Conservation (phyloP, 192 early-diverging fungal species). For the Coemansia pectinata region DNA sequence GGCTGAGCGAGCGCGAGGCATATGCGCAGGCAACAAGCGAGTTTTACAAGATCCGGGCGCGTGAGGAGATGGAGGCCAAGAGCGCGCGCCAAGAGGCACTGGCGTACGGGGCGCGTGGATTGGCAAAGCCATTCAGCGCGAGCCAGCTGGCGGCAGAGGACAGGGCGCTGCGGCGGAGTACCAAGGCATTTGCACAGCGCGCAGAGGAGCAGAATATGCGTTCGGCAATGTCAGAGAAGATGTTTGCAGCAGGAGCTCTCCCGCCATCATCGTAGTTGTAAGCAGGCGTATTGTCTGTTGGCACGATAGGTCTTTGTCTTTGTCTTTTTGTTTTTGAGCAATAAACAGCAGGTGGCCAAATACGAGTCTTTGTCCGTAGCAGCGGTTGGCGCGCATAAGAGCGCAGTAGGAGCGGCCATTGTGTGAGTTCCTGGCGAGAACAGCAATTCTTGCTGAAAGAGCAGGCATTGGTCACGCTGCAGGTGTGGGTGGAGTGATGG, state of each 20-base stretch:
- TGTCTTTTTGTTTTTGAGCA: not conserved
- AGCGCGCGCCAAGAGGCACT: conserved; percentile 61
- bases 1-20: conserved; percentile 71
- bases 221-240: conserved; percentile 30
- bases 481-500: not conserved
- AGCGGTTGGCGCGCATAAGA: not conserved
- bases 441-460: conserved; percentile 2
- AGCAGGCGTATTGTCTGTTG: not conserved
- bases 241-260: conserved; percentile 22
- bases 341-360: conserved; percentile 1
- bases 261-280: not conserved
- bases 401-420: not conserved
- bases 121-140: conserved; percentile 51
- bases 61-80: conserved; percentile 71
- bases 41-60: conserved; percentile 79
- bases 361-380: not conserved
- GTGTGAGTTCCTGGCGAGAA: not conserved
- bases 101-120: conserved; percentile 45
- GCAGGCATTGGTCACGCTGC: not conserved
- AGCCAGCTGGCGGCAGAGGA: conserved; percentile 29
- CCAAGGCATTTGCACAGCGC: conserved; percentile 21
- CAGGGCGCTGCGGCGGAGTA: conserved; percentile 20
- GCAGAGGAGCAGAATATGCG: conserved; percentile 35
- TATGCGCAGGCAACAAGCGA: conserved; percentile 76
- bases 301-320: not conserved